These are phyloP conservation scores for Blastomyces parvus DNA, from an alignment of 2,329 filamentous ascomycete genomes.

Conservation along the genomic window DNA sequence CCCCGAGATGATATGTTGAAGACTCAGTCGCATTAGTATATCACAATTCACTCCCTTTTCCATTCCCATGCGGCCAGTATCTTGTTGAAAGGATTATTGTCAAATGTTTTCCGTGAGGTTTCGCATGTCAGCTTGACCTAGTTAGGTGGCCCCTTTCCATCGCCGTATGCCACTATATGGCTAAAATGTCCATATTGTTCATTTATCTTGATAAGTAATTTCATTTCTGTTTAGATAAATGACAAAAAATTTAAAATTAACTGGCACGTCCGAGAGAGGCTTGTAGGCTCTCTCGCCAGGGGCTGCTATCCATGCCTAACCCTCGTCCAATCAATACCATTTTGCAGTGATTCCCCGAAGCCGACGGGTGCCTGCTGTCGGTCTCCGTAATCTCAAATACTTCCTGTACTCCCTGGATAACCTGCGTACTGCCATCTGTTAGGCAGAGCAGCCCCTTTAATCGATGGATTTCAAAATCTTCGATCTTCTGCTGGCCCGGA, in stretches of 20 bases:
- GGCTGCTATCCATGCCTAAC: slow-evolving; percentile 25
- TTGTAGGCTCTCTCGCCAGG: slow-evolving; percentile 30
- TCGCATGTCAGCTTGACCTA: background rate
- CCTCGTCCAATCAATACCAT: slow-evolving; percentile 41
- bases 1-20: background rate
- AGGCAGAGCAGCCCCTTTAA: slow-evolving; percentile 71
- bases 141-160: background rate
- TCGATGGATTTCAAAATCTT: slow-evolving; percentile 70
- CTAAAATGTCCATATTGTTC: background rate
- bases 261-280: background rate
- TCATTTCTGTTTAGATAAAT: background rate
- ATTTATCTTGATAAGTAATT: background rate
- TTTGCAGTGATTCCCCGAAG: slow-evolving; percentile 29
- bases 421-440: slow-evolving; percentile 53
- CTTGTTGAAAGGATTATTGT: background rate
- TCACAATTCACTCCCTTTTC: background rate
- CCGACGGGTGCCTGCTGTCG: slow-evolving; percentile 18
- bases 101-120: too few relatives aligned
- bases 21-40: background rate
- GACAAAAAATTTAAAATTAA: background rate
- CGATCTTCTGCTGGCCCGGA: slow-evolving; percentile 10
- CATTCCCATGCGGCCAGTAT: background rate
- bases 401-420: slow-evolving; percentile 86
- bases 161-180: background rate
- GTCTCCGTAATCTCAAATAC: slow-evolving; percentile 81